Conservation (phyloP, 2,329 filamentous ascomycete genomes). For the Davidsoniella virescens region DNA sequence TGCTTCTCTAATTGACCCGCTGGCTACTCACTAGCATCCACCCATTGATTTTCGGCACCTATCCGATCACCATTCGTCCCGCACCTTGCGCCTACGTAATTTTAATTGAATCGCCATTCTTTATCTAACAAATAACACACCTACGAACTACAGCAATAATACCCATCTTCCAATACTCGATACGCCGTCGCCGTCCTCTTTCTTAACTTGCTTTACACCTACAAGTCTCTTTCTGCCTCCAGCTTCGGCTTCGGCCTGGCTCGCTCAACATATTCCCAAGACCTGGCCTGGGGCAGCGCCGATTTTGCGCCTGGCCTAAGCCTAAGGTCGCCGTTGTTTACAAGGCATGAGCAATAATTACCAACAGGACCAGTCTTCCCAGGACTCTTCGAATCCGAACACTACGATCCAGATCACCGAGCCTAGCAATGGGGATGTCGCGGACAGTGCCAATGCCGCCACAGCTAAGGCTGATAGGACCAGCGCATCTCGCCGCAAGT, state of each 20-base stretch:
- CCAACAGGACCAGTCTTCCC: slow-evolving; percentile 9
- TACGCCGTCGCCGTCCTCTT: neutral
- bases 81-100: neutral
- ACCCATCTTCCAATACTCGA: no score
- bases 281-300: slow-evolving; percentile 13
- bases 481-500: slow-evolving; percentile 13
- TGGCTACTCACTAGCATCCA: no score
- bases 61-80: no score
- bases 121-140: neutral
- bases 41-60: no score
- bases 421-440: neutral
- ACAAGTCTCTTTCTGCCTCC: neutral
- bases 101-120: neutral
- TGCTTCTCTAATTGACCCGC: no score
- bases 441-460: neutral
- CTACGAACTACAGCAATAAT: neutral
- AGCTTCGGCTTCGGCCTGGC: neutral
- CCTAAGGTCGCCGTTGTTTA: slow-evolving; percentile 8
- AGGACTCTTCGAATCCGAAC: slow-evolving; percentile 5
- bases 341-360: slow-evolving; percentile 11
- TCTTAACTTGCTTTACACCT: neutral
- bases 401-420: neutral
- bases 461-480: neutral
- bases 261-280: slow-evolving; percentile 2
- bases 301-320: slow-evolving; percentile 12